These are phyloP conservation scores for Skeletonema potamos DNA, from an alignment of 108 stramenopile species.

Conservation along the genomic window DNA sequence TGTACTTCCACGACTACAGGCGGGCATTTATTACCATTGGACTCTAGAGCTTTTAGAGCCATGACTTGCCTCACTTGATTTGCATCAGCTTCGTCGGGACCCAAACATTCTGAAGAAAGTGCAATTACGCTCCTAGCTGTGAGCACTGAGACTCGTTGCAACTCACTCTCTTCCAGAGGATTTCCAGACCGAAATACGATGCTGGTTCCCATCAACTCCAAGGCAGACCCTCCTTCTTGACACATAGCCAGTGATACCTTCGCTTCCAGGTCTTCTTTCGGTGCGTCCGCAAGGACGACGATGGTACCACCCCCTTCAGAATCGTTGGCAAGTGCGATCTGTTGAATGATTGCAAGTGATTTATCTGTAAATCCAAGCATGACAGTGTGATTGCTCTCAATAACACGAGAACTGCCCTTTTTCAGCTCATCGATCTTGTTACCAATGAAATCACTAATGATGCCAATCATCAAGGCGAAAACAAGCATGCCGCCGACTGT, in stretches of 20 bases:
- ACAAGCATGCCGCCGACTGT: constrained; percentile 55
- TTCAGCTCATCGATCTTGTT: constrained; percentile 52
- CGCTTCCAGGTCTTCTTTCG: constrained; percentile 37
- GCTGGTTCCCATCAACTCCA: constrained; percentile 29
- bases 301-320: constrained; percentile 51
- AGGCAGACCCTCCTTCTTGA: constrained; percentile 3
- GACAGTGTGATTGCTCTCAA: constrained; percentile 45
- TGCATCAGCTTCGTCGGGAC: constrained; percentile 52
- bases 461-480: constrained; percentile 56
- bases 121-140: constrained; percentile 42
- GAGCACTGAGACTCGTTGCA: constrained; percentile 29
- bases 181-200: constrained; percentile 50
- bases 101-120: constrained; percentile 29
- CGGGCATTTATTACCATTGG: not conserved
- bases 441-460: constrained; percentile 45
- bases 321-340: constrained; percentile 50
- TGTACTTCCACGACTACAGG: constrained; percentile 53
- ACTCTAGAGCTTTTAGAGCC: constrained; percentile 40
- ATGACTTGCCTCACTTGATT: constrained; percentile 45
- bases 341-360: constrained; percentile 42
- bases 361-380: constrained; percentile 54
- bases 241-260: constrained; percentile 10
- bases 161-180: constrained; percentile 42
- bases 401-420: constrained; percentile 43
- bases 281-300: constrained; percentile 38